Conservation (phyloP, 1,139 yeast species). For the Eremothecium cymbalariae region DNA sequence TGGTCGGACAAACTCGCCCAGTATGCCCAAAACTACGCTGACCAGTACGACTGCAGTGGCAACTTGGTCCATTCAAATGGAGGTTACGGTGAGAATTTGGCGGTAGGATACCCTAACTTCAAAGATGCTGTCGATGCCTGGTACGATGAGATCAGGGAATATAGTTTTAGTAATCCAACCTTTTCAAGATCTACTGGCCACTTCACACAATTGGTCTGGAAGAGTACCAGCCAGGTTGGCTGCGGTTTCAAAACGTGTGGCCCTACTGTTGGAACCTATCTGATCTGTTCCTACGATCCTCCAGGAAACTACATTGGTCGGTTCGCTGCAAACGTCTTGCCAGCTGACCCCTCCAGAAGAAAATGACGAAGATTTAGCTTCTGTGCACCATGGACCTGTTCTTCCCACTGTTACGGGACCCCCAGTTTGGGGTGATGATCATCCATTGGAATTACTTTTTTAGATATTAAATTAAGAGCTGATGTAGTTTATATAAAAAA, state of each 20-base stretch:
- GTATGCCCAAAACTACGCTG: slow-evolving; percentile 66
- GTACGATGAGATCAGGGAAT: slow-evolving; percentile 62
- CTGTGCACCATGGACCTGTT: too few species aligned
- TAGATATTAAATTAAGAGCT: too few species aligned
- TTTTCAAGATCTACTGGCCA: slow-evolving; percentile 49
- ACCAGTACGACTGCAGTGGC: slow-evolving; percentile 62
- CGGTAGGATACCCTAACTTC: slow-evolving; percentile 52
- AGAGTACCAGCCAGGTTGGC: slow-evolving; percentile 56
- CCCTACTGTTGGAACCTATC: slow-evolving; percentile 44
- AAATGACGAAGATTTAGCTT: not conserved
- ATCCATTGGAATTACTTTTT: too few species aligned
- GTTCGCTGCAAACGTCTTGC: slow-evolving; percentile 30
- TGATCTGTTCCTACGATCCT: slow-evolving; percentile 54
- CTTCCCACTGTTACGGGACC: too few species aligned
- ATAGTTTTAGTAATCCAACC: slow-evolving; percentile 44
- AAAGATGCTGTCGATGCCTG: slow-evolving; percentile 70
- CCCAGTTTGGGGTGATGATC: too few species aligned
- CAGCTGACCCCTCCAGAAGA: too few species aligned
- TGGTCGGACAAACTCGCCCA: slow-evolving; percentile 60
- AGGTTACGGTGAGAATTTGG: slow-evolving; percentile 79
- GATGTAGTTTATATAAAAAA: too few species aligned
- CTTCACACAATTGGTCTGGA: slow-evolving; percentile 86
- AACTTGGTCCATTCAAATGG: slow-evolving; percentile 69
- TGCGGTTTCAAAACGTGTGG: slow-evolving; percentile 56
- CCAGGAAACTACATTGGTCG: slow-evolving; percentile 50